Percentiles rank a stretch among this genome's conserved stretches.
These are phyloP conservation scores for Brettanomyces bruxellensis DNA, from an alignment of 805 yeast species.

Conservation along the genomic window DNA sequence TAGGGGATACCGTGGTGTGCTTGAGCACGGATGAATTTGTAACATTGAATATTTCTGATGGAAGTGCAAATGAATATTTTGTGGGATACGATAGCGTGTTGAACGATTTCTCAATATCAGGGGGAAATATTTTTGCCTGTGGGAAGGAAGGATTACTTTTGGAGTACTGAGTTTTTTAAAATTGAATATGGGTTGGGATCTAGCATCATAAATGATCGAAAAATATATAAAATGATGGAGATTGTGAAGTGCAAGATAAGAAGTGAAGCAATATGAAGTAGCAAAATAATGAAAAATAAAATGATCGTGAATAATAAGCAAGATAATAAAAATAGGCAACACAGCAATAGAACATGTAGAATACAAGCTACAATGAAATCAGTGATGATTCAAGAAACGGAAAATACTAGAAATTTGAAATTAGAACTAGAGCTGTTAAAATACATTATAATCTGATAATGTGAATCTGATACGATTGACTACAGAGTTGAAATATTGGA, in stretches of 20 bases:
- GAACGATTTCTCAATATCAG: constrained; percentile 3
- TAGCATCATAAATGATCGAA: not conserved
- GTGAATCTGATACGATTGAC: too few species aligned
- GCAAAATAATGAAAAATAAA: too few species aligned
- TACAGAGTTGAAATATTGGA: too few species aligned
- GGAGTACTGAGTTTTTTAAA: constrained; percentile 1
- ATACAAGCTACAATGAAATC: too few species aligned
- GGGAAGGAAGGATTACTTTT: constrained; percentile 8
- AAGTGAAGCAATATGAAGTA: too few species aligned
- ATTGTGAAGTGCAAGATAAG: not conserved
- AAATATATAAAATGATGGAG: not conserved
- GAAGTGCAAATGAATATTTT: constrained; percentile 4
- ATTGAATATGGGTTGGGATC: not conserved
- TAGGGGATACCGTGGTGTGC: constrained; percentile 1
- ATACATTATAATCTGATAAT: too few species aligned
- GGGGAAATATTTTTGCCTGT: constrained; percentile 3
- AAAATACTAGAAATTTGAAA: too few species aligned
- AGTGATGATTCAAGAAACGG: too few species aligned
- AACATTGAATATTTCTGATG: constrained; percentile 3
- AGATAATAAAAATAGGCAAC: too few species aligned
- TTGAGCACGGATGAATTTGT: constrained; percentile 5
- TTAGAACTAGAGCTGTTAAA: too few species aligned
- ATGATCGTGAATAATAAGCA: too few species aligned
- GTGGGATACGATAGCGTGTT: constrained; percentile 8
- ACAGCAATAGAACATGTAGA: too few species aligned